These are phyloP conservation scores for Polytolypa hystricis DNA, from an alignment of 2,329 filamentous ascomycete genomes.

Conservation along the genomic window DNA sequence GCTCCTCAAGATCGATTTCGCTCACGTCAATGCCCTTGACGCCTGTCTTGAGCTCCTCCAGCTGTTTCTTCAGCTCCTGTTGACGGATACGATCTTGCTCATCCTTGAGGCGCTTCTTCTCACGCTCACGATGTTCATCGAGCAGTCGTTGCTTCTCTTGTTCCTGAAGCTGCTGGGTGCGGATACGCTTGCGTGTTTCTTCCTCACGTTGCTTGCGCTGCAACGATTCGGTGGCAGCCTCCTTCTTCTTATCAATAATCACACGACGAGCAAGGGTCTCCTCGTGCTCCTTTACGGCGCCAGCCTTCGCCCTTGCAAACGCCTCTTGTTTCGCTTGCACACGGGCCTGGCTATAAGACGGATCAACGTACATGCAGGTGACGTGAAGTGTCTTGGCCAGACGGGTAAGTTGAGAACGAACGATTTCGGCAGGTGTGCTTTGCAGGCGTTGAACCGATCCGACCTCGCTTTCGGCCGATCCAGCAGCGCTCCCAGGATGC, in stretches of 20 bases:
- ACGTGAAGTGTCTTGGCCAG: constrained; percentile 84
- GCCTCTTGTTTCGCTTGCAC: constrained; percentile 69
- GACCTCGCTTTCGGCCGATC: constrained; percentile 76
- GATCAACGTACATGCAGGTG: constrained; percentile 92
- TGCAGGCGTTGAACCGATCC: constrained; percentile 87
- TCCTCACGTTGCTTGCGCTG: constrained; percentile 88
- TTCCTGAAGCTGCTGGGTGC: constrained; percentile 78
- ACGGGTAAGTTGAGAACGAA: constrained; percentile 84
- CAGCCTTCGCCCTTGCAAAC: constrained; percentile 69
- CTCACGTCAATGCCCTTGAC: constrained; percentile 71
- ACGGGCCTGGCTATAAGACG: constrained; percentile 72
- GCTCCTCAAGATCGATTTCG: constrained; percentile 61
- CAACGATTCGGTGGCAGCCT: constrained; percentile 78
- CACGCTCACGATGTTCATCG: constrained; percentile 87
- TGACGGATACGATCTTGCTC: constrained; percentile 84
- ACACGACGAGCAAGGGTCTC: constrained; percentile 78
- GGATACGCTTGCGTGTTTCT: constrained; percentile 73
- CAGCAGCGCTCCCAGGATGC: constrained; percentile 70
- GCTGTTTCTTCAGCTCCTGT: constrained; percentile 86
- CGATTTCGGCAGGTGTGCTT: constrained; percentile 95
- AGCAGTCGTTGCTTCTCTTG: constrained; percentile 79
- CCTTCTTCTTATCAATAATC: constrained; percentile 92
- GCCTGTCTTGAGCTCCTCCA: constrained; percentile 81
- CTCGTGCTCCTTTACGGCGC: constrained; percentile 82
- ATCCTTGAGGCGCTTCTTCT: constrained; percentile 72